Evolutionary conservation across 176 grass and related monocot genomes (phyloP).

Genomic region (Oropetium thomaeum): DNA sequence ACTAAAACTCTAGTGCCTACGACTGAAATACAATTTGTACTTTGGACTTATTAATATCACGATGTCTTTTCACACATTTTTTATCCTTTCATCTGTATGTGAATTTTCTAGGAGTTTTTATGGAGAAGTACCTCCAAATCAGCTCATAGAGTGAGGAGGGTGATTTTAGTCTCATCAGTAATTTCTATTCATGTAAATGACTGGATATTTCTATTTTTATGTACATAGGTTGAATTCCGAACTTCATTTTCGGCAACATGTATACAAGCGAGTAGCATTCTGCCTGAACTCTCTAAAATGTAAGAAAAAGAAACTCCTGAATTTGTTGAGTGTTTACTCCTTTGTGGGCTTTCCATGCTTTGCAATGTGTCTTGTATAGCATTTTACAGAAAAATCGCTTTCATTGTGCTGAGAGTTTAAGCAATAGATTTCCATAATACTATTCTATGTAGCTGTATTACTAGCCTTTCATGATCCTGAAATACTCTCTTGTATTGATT

Average conservation of each 20-base stretch:
- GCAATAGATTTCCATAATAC: not conserved
- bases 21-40: not conserved
- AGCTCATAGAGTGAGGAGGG: not conserved
- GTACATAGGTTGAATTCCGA: conserved; percentile 84
- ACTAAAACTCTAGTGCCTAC: not conserved
- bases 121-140: not conserved
- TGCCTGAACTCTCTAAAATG: conserved; percentile 86
- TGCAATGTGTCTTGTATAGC: not conserved
- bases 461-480: conserved; percentile 5
- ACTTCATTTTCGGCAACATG: conserved; percentile 75
- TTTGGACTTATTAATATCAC: not conserved
- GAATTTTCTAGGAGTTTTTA: not conserved
- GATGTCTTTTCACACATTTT: not conserved
- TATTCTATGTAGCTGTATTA: not conserved
- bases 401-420: not conserved
- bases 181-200: not conserved
- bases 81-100: not conserved
- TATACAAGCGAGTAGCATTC: conserved; percentile 64
- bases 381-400: not conserved
- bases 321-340: not conserved
- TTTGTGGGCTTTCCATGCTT: not conserved
- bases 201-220: conserved; percentile 8
- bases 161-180: not conserved
- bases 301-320: conserved; percentile 51
- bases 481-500: conserved; percentile 13